These are phyloP conservation scores for Colletotrichum lentis DNA, from an alignment of 2,329 filamentous ascomycete species.

Conservation along the genomic window DNA sequence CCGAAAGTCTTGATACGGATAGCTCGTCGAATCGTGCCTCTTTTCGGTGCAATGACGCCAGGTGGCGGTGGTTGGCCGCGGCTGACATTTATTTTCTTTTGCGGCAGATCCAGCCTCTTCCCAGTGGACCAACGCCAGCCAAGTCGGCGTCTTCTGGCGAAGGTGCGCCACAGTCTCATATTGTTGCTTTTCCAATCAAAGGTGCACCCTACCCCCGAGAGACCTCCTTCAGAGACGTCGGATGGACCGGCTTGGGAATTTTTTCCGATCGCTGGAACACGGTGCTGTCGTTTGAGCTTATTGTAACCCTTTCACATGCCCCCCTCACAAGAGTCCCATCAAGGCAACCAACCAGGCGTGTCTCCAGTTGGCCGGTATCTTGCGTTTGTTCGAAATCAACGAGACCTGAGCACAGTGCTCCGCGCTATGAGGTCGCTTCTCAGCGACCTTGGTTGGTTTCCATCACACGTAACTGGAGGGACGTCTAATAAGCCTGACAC, in stretches of 20 bases:
- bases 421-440: not conserved
- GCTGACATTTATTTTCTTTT: not conserved
- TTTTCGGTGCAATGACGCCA: not conserved
- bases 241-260: not conserved
- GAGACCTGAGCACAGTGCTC: not conserved
- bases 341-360: not conserved
- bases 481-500: not conserved
- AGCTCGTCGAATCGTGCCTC: constrained; percentile 4
- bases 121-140: not conserved
- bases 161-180: constrained; percentile 3
- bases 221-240: not conserved
- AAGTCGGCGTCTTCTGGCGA: not conserved
- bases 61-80: not conserved
- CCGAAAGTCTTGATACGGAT: not conserved
- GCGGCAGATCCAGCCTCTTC: not conserved
- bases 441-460: not conserved
- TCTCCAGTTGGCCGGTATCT: not conserved
- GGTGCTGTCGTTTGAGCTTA: not conserved
- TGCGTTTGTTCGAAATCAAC: not conserved
- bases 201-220: not conserved
- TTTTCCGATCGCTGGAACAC: too few relatives aligned
- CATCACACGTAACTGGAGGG: not conserved
- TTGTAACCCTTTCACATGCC: not conserved
- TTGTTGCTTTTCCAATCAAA: not conserved
- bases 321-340: not conserved